Conservation (phyloP, 495 filamentous ascomycete genomes). For the Poronia punctata region DNA sequence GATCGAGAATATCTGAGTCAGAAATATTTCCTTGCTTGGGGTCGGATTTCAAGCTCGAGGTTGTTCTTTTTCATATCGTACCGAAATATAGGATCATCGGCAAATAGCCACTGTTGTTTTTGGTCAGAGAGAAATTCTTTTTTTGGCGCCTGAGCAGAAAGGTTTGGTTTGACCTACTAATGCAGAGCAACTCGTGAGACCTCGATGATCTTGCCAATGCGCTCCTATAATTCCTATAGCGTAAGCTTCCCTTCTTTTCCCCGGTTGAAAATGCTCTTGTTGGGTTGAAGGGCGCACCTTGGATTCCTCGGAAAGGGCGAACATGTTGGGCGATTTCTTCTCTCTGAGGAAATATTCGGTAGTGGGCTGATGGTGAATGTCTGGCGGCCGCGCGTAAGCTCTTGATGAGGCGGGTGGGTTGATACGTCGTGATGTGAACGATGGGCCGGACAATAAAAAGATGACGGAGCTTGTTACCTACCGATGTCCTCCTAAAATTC, state of each 20-base stretch:
- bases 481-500: too few relatives aligned
- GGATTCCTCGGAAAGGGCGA: slow-evolving; percentile 92
- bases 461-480: too few relatives aligned
- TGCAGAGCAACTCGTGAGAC: slow-evolving; percentile 92
- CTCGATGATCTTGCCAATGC: slow-evolving; percentile 91
- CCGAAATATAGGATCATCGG: slow-evolving; percentile 96
- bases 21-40: slow-evolving; percentile 3
- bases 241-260: slow-evolving; percentile 2
- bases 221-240: slow-evolving; percentile 56
- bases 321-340: slow-evolving; percentile 52
- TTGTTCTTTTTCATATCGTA: slow-evolving; percentile 37
- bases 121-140: slow-evolving; percentile 27
- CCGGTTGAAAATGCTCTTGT: too few relatives aligned
- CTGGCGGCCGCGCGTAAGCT: too few relatives aligned
- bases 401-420: too few relatives aligned
- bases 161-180: slow-evolving; percentile 57
- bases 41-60: slow-evolving; percentile 4
- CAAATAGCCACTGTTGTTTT: slow-evolving; percentile 70
- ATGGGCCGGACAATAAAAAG: too few relatives aligned
- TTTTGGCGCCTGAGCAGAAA: neutral
- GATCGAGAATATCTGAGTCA: slow-evolving; percentile 17
- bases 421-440: too few relatives aligned
- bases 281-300: slow-evolving; percentile 55
- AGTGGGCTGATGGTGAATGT: too few relatives aligned
- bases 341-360: too few relatives aligned